phyloP scores from a whole-genome alignment of 176 grass and related monocot genomes.

The Urochloa ruziziensis region DNA sequence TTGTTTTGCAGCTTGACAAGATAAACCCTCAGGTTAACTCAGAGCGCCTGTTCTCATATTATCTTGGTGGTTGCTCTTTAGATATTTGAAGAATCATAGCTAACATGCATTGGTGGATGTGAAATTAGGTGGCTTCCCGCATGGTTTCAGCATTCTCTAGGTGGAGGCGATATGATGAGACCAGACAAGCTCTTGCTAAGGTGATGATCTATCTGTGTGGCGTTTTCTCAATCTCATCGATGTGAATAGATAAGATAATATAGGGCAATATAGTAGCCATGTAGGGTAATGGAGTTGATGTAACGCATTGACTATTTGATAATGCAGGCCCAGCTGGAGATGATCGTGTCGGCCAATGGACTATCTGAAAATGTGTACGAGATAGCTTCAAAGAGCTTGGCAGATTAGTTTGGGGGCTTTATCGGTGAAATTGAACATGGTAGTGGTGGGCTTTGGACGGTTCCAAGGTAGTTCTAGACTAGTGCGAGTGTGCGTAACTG shows the following conservation, averaged over 20 bases:
- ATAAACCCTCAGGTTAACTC: constrained; percentile 84
- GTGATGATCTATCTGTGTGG: too few relatives aligned
- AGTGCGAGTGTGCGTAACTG: background rate
- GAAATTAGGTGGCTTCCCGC: constrained; percentile 77
- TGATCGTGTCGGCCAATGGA: constrained; percentile 90
- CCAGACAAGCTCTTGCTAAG: constrained; percentile 83
- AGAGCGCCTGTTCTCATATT: background rate
- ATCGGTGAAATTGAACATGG: background rate
- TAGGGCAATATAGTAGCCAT: background rate
- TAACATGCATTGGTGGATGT: background rate
- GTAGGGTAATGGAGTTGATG: background rate
- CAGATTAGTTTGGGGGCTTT: constrained; percentile 35
- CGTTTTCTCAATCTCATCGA: background rate
- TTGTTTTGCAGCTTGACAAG: constrained; percentile 93
- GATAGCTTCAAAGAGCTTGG: constrained; percentile 91
- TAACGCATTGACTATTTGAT: background rate
- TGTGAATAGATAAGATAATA: background rate
- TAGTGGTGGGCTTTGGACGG: background rate
- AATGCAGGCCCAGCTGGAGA: constrained; percentile 81
- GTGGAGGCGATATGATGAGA: constrained; percentile 83
- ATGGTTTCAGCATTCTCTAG: constrained; percentile 94
- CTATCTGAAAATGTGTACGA: constrained; percentile 94
- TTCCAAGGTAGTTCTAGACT: background rate
- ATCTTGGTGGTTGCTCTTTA: background rate
- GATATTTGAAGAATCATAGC: background rate